Conservation (phyloP, 768 basidiomycete genomes). For the Phylloporus scabripes region DNA sequence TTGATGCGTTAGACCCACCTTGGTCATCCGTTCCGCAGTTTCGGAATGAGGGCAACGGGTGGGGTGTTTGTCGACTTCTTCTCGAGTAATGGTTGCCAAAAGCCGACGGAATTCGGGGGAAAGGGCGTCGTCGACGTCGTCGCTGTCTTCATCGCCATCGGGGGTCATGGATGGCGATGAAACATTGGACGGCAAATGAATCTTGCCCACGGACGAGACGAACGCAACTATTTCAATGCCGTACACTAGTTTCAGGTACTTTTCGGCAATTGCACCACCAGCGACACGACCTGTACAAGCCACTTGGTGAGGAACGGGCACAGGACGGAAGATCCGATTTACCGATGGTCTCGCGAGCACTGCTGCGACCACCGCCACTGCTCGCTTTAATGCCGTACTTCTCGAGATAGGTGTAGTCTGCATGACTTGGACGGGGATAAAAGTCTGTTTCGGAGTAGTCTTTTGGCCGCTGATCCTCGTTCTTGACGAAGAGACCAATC, state of each 20-base stretch:
- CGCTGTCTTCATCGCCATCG: slow-evolving; percentile 51
- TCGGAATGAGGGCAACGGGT: slow-evolving; percentile 89
- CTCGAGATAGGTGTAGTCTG: slow-evolving; percentile 95
- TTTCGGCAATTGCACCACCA: slow-evolving; percentile 97
- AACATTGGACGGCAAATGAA: slow-evolving; percentile 62
- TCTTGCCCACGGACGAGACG: slow-evolving; percentile 92
- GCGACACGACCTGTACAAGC: slow-evolving; percentile 76
- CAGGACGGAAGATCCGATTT: slow-evolving; percentile 10
- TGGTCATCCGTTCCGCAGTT: slow-evolving; percentile 86
- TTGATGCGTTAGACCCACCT: slow-evolving; percentile 42
- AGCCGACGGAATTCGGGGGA: slow-evolving; percentile 80
- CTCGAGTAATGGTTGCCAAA: slow-evolving; percentile 74
- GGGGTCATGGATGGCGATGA: slow-evolving; percentile 36
- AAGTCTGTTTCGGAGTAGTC: slow-evolving; percentile 98
- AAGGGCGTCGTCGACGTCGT: slow-evolving; percentile 65
- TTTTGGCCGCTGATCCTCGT: slow-evolving; percentile 97
- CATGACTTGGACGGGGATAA: slow-evolving; percentile 95
- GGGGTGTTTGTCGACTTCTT: slow-evolving; percentile 78
- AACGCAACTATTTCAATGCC: slow-evolving; percentile 97
- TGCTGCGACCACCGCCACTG: slow-evolving; percentile 91
- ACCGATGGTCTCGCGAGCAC: slow-evolving; percentile 97
- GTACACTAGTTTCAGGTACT: slow-evolving; percentile 80
- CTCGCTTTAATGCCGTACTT: slow-evolving; percentile 98
- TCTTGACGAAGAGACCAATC: slow-evolving; percentile 92
- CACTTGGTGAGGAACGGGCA: slow-evolving; percentile 2